Percentiles rank a stretch among this genome's conserved stretches.
Evolutionary conservation across 1,139 yeast genomes (phyloP).

Genomic region (Taphrina communis): DNA sequence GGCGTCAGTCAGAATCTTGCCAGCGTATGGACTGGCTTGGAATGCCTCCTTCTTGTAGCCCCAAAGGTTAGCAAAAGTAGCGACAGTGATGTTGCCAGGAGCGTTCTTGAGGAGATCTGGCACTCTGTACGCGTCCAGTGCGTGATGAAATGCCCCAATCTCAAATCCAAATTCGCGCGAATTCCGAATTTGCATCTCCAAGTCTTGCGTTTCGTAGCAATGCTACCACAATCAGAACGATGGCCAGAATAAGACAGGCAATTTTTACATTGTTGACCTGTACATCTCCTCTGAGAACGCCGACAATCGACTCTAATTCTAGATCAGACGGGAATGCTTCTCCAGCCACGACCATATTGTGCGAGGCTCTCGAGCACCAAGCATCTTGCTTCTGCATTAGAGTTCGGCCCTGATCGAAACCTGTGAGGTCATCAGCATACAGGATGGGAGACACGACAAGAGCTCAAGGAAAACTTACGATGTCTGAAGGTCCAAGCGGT

Average conservation of each 20-base stretch:
- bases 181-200: slow-evolving; percentile 24
- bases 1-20: slow-evolving; percentile 24
- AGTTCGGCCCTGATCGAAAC: slow-evolving; percentile 23
- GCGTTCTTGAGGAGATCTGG: slow-evolving; percentile 22
- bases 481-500: slow-evolving; percentile 28
- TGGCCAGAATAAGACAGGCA: too few species aligned
- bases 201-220: slow-evolving; percentile 26
- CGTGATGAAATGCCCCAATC: slow-evolving; percentile 31
- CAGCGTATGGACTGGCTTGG: slow-evolving; percentile 30
- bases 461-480: background rate
- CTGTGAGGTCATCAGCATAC: background rate
- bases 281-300: slow-evolving; percentile 34
- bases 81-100: slow-evolving; percentile 27
- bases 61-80: slow-evolving; percentile 23
- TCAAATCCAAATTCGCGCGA: slow-evolving; percentile 29
- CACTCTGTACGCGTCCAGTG: slow-evolving; percentile 25
- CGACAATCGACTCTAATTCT: slow-evolving; percentile 29
- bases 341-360: background rate
- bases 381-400: slow-evolving; percentile 34
- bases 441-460: background rate
- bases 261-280: slow-evolving; percentile 20
- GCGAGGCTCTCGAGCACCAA: slow-evolving; percentile 24
- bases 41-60: slow-evolving; percentile 35
- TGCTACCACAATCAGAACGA: slow-evolving; percentile 1
- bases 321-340: slow-evolving; percentile 31